Percentiles rank a stretch among this genome's conserved stretches.
Conservation (phyloP, 495 filamentous ascomycete genomes). For the Penicillium odoratum region DNA sequence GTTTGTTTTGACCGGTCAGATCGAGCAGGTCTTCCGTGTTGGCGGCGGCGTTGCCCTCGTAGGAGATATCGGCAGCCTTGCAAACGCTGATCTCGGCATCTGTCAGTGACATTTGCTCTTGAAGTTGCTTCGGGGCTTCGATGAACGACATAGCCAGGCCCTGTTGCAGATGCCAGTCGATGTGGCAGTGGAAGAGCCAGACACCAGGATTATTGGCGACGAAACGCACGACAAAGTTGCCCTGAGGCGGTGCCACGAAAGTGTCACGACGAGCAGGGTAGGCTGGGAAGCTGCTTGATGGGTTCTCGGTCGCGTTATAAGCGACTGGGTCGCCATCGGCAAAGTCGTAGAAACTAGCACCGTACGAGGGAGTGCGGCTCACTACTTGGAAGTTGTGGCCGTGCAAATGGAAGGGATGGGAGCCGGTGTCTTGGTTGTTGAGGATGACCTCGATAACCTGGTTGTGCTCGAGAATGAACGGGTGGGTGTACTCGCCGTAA, state of each 20-base stretch:
- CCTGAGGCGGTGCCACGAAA: conserved; percentile 52
- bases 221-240: conserved; percentile 64
- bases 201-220: conserved; percentile 64
- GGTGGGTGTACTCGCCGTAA: conserved; percentile 73
- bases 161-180: conserved; percentile 61
- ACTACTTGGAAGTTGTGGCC: conserved; percentile 81
- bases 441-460: conserved; percentile 76
- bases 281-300: conserved; percentile 28
- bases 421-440: conserved; percentile 73
- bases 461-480: conserved; percentile 64
- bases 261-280: conserved; percentile 58
- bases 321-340: conserved; percentile 36
- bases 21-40: conserved; percentile 65
- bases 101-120: conserved; percentile 34
- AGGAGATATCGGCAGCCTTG: conserved; percentile 24
- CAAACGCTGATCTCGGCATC: neutral
- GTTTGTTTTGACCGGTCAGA: conserved; percentile 58
- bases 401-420: conserved; percentile 87
- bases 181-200: conserved; percentile 63
- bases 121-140: conserved; percentile 62
- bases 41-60: conserved; percentile 73
- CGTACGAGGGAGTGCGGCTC: conserved; percentile 40
- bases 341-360: conserved; percentile 40
- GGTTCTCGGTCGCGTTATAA: conserved; percentile 40
- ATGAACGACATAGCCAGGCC: conserved; percentile 45